A percentile compares a stretch with the other conserved stretches of the same genome.
Conservation (phyloP, 768 basidiomycete species). For the Hysterangium stoloniferum region DNA sequence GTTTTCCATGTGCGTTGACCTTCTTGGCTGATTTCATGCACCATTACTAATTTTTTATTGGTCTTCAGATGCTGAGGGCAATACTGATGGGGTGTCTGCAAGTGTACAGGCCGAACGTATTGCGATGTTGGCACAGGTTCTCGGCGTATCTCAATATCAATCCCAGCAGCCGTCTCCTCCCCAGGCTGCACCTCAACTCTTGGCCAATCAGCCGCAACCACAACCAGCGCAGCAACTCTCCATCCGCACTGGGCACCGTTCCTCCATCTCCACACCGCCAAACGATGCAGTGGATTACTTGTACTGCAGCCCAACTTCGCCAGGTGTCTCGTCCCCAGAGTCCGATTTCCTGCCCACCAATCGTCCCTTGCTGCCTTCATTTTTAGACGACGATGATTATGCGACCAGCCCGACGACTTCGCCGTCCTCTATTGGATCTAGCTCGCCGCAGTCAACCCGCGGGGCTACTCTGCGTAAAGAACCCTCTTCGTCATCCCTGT, state of each 20-base stretch:
- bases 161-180: conserved; percentile 11
- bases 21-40: conserved; percentile 6
- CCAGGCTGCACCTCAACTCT: conserved; percentile 17
- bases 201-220: conserved; percentile 38
- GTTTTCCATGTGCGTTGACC: conserved; percentile 60
- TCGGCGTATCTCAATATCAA: conserved; percentile 45
- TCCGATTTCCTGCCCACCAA: conserved; percentile 22
- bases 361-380: conserved; percentile 58
- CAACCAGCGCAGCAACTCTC: conserved; percentile 37
- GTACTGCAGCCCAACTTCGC: conserved; percentile 32
- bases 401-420: conserved; percentile 26
- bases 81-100: conserved; percentile 79
- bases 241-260: conserved; percentile 35
- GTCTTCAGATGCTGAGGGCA: conserved; percentile 69
- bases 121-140: conserved; percentile 66
- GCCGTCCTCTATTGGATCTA: conserved; percentile 11
- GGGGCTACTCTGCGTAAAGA: conserved; percentile 18
- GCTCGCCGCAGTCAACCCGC: conserved; percentile 11
- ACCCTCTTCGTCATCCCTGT: conserved; percentile 21
- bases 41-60: conserved; percentile 7
- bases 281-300: conserved; percentile 29
- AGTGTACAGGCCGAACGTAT: conserved; percentile 83
- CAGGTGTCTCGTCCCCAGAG: conserved; percentile 31
- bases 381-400: conserved; percentile 67
- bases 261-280: conserved; percentile 25